Percentiles rank a stretch among this genome's conserved stretches.
Conservation (phyloP, 2,329 filamentous ascomycete species). For the Colletotrichum coccodes region DNA sequence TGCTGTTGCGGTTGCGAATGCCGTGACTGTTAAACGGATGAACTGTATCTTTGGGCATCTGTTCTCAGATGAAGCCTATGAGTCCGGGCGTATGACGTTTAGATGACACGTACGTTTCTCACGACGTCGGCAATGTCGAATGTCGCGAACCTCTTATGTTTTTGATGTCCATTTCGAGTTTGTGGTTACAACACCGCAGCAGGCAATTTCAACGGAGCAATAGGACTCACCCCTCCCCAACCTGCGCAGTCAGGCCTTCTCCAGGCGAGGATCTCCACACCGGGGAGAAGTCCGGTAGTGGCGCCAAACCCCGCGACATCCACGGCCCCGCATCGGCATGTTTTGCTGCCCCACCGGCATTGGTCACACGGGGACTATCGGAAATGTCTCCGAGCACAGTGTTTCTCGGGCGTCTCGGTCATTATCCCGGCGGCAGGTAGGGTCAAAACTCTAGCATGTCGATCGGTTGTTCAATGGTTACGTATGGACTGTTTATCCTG, state of each 20-base stretch:
- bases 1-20: background rate
- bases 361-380: background rate
- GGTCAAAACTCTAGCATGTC: no score
- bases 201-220: background rate
- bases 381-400: background rate
- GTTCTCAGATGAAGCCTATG: background rate
- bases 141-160: background rate
- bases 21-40: accelerated
- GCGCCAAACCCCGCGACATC: background rate
- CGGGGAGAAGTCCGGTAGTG: conserved; percentile 20
- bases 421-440: background rate
- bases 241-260: background rate
- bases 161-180: background rate
- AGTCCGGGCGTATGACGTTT: no score
- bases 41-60: no score
- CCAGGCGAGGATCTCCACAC: background rate
- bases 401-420: background rate
- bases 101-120: background rate
- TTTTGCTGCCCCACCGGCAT: background rate
- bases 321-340: conserved; percentile 1
- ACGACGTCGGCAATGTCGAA: background rate
- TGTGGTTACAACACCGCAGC: background rate
- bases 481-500: no score
- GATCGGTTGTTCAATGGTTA: no score
- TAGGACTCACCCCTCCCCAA: background rate